phyloP scores from a whole-genome alignment of 306 rosid genomes.

The Pachyrhizus erosus region DNA sequence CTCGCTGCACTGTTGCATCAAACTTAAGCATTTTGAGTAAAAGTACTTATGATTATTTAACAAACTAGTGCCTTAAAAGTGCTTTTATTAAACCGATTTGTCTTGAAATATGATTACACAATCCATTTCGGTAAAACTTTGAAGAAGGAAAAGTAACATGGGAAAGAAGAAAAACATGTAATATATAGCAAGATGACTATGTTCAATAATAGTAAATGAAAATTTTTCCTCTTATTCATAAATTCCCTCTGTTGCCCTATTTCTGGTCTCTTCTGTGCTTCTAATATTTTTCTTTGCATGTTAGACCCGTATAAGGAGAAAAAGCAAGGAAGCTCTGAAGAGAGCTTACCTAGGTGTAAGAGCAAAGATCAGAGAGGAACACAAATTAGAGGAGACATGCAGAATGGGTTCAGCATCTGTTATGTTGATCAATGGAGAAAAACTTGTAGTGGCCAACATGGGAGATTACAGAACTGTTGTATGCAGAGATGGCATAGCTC shows the following conservation, averaged over 20 bases:
- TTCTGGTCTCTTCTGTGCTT: not conserved
- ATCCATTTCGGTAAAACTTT: not conserved
- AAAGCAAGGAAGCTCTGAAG: slow-evolving; percentile 65
- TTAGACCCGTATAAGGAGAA: slow-evolving; percentile 61
- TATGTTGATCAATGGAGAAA: slow-evolving; percentile 72
- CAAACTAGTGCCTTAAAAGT: not conserved
- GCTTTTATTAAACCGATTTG: not conserved
- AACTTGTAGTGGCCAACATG: slow-evolving; percentile 70
- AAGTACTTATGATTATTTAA: not conserved
- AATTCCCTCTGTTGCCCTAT: not conserved
- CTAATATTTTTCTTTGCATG: slow-evolving; percentile 3
- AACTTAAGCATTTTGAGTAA: not conserved
- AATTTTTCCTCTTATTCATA: not conserved
- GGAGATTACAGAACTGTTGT: slow-evolving; percentile 79
- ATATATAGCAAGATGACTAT: not conserved
- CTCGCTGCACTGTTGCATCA: not conserved
- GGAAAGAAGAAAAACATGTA: not conserved
- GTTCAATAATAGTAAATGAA: not conserved
- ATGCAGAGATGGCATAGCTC: slow-evolving; percentile 82
- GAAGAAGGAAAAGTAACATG: not conserved
- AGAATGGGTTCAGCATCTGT: slow-evolving; percentile 66
- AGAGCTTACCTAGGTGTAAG: slow-evolving; percentile 70
- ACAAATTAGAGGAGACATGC: slow-evolving; percentile 46
- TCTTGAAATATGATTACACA: not conserved
- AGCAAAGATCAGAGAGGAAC: slow-evolving; percentile 54